Base-by-base conservation (phyloP, 2,329 filamentous ascomycete species). In the Trichoderma arundinaceum region DNA sequence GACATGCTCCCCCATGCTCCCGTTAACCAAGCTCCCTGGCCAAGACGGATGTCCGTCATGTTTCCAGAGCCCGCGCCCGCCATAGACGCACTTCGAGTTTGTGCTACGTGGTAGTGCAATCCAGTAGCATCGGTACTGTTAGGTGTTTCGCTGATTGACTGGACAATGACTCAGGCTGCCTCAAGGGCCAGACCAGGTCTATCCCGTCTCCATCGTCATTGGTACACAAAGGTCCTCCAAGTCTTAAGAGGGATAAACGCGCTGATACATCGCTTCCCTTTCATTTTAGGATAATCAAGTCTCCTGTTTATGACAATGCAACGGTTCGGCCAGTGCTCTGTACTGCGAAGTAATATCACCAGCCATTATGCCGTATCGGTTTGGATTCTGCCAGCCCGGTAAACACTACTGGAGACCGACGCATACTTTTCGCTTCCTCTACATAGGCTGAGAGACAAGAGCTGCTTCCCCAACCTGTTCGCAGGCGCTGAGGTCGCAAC, bases 1-100 rank as follows among this genome's bases (percentile, higher is more conserved):
- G 7, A 8, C 48, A 51, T 61, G 22, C 46, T n/a, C 52, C 8
- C 58, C n/a, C 46, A 41, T 61, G 46, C 22, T 41, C 35, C 22
- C 5, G 51, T 41, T 10, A 32, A 32, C 46, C 9, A 5, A 33
- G 12, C n/a, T 52, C 58, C 22, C 46, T 17, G 48, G 46, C 22
- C 58, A 17, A 10, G 22, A 33, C 35, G 35, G 46, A 32, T 15
- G 39, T 41, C 35, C n/a, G 22, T 28, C 19, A 33, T 19, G 44
- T 7, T 61, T 61, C 35, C 28, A 41, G 19, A 51, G 48, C 58
- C 19, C 35, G 46, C 35, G 35, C 19, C 46, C 22, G 35, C 10
- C 38, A 19, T 15, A 32, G 22, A 39, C 33, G 43, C 46, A 48
- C 44, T 28, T 19, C 7, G 12, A 17, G 17, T 32, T 60, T 44